Evolutionary conservation across 306 rosid species (phyloP), one percentile per base, ranked within the genome.

Genomic region (Pyrus communis): DNA sequence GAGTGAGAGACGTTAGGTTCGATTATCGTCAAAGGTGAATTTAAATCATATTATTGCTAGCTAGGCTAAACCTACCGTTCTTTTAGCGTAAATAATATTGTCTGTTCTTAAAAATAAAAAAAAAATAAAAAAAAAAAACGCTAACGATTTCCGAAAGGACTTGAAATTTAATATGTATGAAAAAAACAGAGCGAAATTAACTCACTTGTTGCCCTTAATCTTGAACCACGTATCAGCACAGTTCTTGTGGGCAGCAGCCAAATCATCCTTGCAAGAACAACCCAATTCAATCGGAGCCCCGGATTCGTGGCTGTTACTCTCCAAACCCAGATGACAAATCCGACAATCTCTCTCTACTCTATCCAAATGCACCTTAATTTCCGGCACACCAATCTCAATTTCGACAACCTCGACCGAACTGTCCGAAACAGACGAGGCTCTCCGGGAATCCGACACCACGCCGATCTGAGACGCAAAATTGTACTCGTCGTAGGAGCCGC

Each of bases 221-320:
- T 92, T 96, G 87, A 96, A 96, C 99, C 99, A 96, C 52, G 93
- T 83, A 80, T 96, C 99, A 77, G 99, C 99, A 78, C 99, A 96
- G 76, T 87, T 84, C 77, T 85, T 89, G 74, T 96, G 99, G 80
- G 93, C 98, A 69, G 97, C 89, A 82, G 90, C 98, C 70, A 96
- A 83, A 77, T 96, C 99, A 73, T 88, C 88, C 77, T 96, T 96
- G 80, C 99, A 96, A 30, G 93, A 92, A 80, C 99, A 96, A 46
- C 99, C 99, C 91, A 96, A 83, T 80, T 86, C 93, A 45, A 96
- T 92, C 11, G 97, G 93, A 74, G 78, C 75, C 28, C 99, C 99
- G 78, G 88, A 91, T 52, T 92, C 99, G 75, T 84, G 98, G 71
- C 93, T 89, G 19, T 92, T 93, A 82, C 93, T 92, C 75, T 91